Conservation (phyloP, 169 alveolate genomes). For the Eimeria zaria region DNA sequence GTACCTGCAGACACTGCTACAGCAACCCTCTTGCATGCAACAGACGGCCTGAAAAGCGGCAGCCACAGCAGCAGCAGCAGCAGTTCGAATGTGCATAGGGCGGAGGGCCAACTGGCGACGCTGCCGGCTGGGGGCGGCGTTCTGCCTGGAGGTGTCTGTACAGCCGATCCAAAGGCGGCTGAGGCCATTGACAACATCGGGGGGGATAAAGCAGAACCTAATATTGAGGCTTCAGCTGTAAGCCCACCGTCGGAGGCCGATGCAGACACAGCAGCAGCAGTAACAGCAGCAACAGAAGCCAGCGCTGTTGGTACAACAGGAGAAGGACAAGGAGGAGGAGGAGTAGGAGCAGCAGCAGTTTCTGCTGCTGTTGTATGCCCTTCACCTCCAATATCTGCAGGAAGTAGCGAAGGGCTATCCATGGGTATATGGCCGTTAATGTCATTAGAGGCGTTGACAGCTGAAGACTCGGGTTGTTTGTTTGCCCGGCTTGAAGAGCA, state of each 20-base stretch:
- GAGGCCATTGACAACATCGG: not conserved
- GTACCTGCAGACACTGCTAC: not conserved
- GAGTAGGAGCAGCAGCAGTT: not conserved
- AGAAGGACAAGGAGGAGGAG: not conserved
- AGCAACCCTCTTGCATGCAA: not conserved
- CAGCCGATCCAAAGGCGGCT: not conserved
- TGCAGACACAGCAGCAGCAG: not conserved
- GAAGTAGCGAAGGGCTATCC: not conserved
- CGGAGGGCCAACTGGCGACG: not conserved
- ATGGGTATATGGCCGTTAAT: conserved; percentile 48
- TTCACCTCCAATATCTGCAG: not conserved
- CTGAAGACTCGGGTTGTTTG: not conserved
- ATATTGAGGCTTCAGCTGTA: not conserved
- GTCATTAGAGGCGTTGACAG: not conserved
- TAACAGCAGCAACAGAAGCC: not conserved
- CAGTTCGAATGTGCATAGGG: not conserved
- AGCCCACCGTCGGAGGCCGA: not conserved
- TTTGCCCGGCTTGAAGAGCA: conserved; percentile 22
- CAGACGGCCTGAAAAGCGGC: not conserved
- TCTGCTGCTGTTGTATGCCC: conserved; percentile 28
- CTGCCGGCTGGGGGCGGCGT: not conserved
- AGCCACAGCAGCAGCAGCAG: not conserved
- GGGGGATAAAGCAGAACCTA: not conserved
- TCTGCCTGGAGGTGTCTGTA: not conserved
- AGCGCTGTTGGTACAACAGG: not conserved